phyloP scores from a whole-genome alignment of 305 asterid species.

The Fraxinus sp. region DNA sequence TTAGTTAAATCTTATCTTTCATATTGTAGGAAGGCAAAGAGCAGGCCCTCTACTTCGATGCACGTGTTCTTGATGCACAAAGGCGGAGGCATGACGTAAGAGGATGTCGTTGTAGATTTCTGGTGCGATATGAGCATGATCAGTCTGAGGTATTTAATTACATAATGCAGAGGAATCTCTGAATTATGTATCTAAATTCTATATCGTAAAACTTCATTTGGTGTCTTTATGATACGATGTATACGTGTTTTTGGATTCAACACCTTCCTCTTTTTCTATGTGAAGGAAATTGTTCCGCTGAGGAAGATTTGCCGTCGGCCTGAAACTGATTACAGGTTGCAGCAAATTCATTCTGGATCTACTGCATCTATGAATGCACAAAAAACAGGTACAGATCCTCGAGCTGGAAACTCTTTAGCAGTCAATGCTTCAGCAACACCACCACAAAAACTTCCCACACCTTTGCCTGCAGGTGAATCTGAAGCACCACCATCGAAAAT shows the following conservation, averaged over 20 bases:
- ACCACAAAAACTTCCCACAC: conserved; percentile 39
- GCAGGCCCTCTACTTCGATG: conserved; percentile 93
- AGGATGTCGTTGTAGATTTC: conserved; percentile 95
- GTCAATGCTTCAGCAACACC: conserved; percentile 30
- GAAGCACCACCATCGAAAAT: neutral
- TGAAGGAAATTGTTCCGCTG: conserved; percentile 83
- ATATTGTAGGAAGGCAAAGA: conserved; percentile 85
- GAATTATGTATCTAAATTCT: neutral
- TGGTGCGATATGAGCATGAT: conserved; percentile 92
- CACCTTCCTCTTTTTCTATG: neutral
- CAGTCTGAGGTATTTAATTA: conserved; percentile 72
- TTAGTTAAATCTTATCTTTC: conserved; percentile 20
- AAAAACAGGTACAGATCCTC: conserved; percentile 37
- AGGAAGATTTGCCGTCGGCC: conserved; percentile 92
- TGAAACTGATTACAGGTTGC: conserved; percentile 86
- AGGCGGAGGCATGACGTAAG: conserved; percentile 91
- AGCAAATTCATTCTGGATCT: conserved; percentile 60
- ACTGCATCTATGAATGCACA: conserved; percentile 33
- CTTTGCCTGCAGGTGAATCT: conserved; percentile 14
- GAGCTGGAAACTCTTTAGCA: conserved; percentile 26
- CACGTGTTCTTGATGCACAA: conserved; percentile 92
- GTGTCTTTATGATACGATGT: neutral
- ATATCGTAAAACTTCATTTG: neutral
- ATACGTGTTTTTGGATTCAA: neutral
- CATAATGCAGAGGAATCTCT: neutral